Evolutionary conservation across 768 basidiomycete genomes (phyloP).

Genomic region (Phylloporus arenicola): DNA sequence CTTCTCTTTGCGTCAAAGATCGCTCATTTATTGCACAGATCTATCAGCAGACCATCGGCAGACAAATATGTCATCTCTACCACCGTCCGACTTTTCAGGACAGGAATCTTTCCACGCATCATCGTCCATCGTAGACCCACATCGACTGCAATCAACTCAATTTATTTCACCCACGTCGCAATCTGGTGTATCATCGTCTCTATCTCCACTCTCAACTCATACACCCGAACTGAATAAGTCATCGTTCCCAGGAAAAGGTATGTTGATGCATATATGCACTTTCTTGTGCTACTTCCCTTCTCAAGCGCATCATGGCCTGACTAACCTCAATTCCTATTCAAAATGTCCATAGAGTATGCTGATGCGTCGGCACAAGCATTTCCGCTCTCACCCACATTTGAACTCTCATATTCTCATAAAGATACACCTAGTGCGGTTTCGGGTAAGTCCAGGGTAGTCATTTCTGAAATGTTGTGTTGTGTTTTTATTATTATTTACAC

Average conservation of each 20-base stretch:
- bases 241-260: slow-evolving; percentile 2
- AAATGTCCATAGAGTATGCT: slow-evolving; percentile 8
- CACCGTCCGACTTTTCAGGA: background rate
- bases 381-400: background rate
- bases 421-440: background rate
- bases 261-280: background rate
- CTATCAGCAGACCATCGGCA: background rate
- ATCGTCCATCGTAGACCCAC: background rate
- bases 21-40: background rate
- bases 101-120: background rate
- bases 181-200: background rate
- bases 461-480: background rate
- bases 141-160: background rate
- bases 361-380: slow-evolving; percentile 13
- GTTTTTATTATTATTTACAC: background rate
- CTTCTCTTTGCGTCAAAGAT: background rate
- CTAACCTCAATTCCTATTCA: background rate
- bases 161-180: background rate
- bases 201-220: background rate
- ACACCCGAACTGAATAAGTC: background rate
- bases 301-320: background rate
- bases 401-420: background rate
- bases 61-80: background rate
- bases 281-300: background rate
- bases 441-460: slow-evolving; percentile 2